phyloP scores from a whole-genome alignment of 371 early-diverging fungal genomes.

The Syncephalastrum sp. region DNA sequence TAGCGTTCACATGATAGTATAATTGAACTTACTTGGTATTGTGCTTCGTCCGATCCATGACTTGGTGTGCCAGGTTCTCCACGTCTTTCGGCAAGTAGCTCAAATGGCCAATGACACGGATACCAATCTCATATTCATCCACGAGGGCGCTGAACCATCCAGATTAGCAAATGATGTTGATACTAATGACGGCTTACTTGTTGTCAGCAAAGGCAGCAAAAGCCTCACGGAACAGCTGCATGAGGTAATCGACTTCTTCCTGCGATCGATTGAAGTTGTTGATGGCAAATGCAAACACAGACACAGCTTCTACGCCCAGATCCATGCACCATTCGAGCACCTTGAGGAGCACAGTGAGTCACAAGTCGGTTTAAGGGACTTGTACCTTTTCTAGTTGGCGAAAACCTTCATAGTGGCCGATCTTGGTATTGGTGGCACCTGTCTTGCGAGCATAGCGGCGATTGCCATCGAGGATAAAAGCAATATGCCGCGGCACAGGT shows the following conservation, averaged over 20 bases:
- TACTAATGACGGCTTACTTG: conserved; percentile 46
- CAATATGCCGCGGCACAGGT: conserved; percentile 92
- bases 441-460: conserved; percentile 83
- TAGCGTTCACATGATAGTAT: background rate
- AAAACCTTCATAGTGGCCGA: conserved; percentile 89
- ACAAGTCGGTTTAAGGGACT: background rate
- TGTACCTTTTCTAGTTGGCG: conserved; percentile 68
- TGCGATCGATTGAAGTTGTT: conserved; percentile 95
- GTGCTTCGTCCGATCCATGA: conserved; percentile 68
- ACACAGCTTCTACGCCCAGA: conserved; percentile 86
- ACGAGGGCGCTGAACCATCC: conserved; percentile 65
- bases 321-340: conserved; percentile 86
- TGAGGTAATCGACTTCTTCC: conserved; percentile 89
- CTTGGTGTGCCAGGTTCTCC: conserved; percentile 52
- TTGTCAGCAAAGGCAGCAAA: conserved; percentile 71
- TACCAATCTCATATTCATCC: conserved; percentile 67
- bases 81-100: conserved; percentile 61
- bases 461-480: conserved; percentile 99
- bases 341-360: conserved; percentile 28
- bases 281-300: conserved; percentile 97
- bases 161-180: conserved; percentile 19
- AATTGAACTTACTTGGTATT: conserved; percentile 56
- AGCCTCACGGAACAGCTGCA: conserved; percentile 81
- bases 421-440: conserved; percentile 41
- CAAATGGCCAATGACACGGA: conserved; percentile 85